Base-by-base conservation (phyloP, 2,329 filamentous ascomycete genomes). In the Exophiala aquamarina region DNA sequence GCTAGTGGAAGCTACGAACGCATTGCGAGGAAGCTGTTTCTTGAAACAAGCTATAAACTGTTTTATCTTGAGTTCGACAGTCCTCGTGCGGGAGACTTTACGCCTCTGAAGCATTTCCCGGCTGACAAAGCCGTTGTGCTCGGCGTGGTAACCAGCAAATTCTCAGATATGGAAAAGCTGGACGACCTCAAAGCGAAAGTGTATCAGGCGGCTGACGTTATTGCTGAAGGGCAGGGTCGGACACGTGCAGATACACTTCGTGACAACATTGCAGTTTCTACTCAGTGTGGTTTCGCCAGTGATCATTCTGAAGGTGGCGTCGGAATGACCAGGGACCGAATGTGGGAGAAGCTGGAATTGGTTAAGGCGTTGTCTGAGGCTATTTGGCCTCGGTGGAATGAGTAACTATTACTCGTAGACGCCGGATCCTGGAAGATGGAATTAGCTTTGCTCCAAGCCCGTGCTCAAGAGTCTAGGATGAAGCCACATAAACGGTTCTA, bases 231-330 rank as follows among this genome's bases (percentile, higher is more conserved):
- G 1, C 49, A 47, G 31, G 47, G 47, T 4, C 26, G 44, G 17
- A 44, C 38, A 11, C 34, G 44, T 9, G 42, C 47, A 15, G 51
- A 47, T 28, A 44, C 47, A 4, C 35, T 50, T 5, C 19, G 34
- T 15, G 51, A 84, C 66, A 79, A 83, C 57, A 70, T 90, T 38
- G 76, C 77, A 44, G 77, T 88, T 14, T 86, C 81, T 61, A 84
- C 86, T 0, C 85, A 89, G 70, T 87, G 84, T 63, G 84, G 83
- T 4, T 87, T 87, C 65, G 87, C 85, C 28, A 87, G 82, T 28
- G 86, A 91, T 63, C 48, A 49, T 21, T 23, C 39, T 6, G 81
- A 84, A 57, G 82, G 78, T 59, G 87, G 86, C 0, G 89, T 91
- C 62, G 77, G 81, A 11, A 72, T 91, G 44, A 78, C 75, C 17